Conservation (phyloP, 352 stramenopile genomes). For the Globisporangium parvum region DNA sequence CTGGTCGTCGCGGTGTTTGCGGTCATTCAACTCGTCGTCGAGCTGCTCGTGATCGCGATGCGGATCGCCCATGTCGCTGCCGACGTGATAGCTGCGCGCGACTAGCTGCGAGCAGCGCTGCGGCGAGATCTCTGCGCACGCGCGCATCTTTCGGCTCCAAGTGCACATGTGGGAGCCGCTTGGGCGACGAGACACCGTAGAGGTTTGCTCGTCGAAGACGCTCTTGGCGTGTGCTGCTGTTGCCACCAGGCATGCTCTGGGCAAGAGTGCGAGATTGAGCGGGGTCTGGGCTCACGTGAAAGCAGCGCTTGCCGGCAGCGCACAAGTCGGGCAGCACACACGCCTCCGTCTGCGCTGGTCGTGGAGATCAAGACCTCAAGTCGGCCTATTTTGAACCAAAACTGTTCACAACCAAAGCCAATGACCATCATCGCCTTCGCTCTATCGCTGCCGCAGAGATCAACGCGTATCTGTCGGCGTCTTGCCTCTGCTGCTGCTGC, state of each 20-base stretch:
- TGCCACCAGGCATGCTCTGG: too few species aligned
- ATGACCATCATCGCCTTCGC: too few species aligned
- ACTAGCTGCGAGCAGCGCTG: constrained; percentile 17
- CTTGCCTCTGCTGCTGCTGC: too few species aligned
- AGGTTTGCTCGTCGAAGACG: constrained; percentile 29
- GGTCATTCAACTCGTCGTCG: constrained; percentile 46
- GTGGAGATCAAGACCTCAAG: too few species aligned
- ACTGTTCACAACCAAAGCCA: too few species aligned
- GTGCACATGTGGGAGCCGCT: constrained; percentile 29
- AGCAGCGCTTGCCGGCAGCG: too few species aligned
- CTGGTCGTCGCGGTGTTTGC: constrained; percentile 42
- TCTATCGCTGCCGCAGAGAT: too few species aligned
- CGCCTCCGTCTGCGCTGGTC: too few species aligned
- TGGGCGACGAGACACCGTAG: constrained; percentile 29
- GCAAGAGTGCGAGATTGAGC: background rate
- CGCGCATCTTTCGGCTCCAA: constrained; percentile 30
- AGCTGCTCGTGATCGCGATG: constrained; percentile 13
- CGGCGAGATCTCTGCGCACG: constrained; percentile 32
- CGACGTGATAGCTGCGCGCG: constrained; percentile 4
- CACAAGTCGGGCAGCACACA: too few species aligned
- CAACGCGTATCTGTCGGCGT: too few species aligned
- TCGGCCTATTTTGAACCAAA: too few species aligned
- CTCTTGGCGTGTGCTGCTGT: constrained; percentile 11
- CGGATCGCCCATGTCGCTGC: constrained; percentile 3
- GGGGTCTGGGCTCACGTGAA: too few species aligned